A percentile compares a stretch with the other conserved stretches of the same genome.
Evolutionary conservation across 495 filamentous ascomycete species (phyloP).

Genomic region (Schizothecium vesticola): DNA sequence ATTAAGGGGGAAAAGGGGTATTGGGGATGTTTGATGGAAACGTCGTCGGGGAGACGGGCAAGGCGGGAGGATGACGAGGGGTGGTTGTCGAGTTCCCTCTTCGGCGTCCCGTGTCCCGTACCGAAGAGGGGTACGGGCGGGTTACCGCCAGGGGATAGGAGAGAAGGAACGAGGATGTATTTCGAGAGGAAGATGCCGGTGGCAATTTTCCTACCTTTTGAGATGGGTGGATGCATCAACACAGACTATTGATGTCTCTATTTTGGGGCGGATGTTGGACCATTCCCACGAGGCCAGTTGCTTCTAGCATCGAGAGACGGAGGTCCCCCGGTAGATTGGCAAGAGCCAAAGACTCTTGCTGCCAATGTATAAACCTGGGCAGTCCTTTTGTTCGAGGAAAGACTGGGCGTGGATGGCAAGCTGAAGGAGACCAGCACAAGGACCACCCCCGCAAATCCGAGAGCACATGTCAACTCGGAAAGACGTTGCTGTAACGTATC

Average conservation of each 20-base stretch:
- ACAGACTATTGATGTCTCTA: too few relatives aligned
- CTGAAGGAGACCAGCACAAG: neutral
- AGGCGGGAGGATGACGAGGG: neutral
- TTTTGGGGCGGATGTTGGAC: too few relatives aligned
- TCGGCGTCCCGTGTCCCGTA: neutral
- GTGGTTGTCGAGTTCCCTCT: neutral
- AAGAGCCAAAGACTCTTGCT: neutral
- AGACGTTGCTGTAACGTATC: neutral
- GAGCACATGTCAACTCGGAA: neutral
- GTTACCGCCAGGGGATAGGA: neutral
- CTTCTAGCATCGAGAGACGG: too few relatives aligned
- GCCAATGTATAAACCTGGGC: too few relatives aligned
- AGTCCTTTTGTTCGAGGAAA: too few relatives aligned
- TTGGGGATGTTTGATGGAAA: neutral
- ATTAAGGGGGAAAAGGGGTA: neutral
- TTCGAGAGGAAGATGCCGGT: too few relatives aligned
- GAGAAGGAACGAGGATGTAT: too few relatives aligned
- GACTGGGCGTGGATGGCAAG: neutral
- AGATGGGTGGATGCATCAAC: too few relatives aligned
- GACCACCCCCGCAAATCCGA: neutral
- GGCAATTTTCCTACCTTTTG: too few relatives aligned
- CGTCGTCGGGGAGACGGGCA: neutral
- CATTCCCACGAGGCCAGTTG: too few relatives aligned
- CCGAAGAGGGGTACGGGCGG: neutral
- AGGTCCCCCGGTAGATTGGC: too few relatives aligned